Evolutionary conservation across 768 basidiomycete species (phyloP), one percentile per base, ranked within the genome.

Genomic region (Agaricus subrufescens): DNA sequence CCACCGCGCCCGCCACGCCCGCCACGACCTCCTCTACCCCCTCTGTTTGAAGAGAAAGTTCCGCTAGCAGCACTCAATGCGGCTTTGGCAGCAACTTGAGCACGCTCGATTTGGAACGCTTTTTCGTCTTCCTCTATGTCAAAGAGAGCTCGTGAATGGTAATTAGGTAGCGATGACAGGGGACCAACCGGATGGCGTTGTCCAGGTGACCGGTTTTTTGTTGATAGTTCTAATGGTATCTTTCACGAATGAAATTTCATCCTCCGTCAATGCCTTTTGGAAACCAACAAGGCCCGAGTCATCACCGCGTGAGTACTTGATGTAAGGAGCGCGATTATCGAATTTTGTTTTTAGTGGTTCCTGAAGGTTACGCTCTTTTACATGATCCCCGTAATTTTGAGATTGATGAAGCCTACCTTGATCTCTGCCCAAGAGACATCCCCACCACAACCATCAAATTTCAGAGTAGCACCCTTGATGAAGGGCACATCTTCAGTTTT

Each of bases 81-180:
- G 55, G 61, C 71, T 60, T 78, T 80, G 1, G 88, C 89, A 3
- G 87, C 85, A 15, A 77, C 75, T 59, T 86, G 80, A 2, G 88
- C 89, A 10, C 89, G 85, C 65, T 89, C 84, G 29, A 89, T 73
- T 63, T 87, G 86, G 72, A 90, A 89, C 1, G 72, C 71, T 63
- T 83, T 85, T 62, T 91, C 89, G 47, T 82, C 82, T 26, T 84
- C 83, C 76, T 89, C 89, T 89, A 59, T 58, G 4, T 10, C 4
- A 5, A 29, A 49, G 58, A 55, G 45, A 53, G 44, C 53, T n/a
- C 15, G 19, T 51, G 26, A 59, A 44, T 15, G 43, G 48, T 25
- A 29, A 5, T 23, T 2, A 23, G 25, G 23, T 30, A 23, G 46
- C 1, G 34, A 47, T 27, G 11, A 43, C 34, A 34, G 11, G n/a